Conservation (phyloP, 1,139 yeast species). For the Scheffersomyces titani region DNA sequence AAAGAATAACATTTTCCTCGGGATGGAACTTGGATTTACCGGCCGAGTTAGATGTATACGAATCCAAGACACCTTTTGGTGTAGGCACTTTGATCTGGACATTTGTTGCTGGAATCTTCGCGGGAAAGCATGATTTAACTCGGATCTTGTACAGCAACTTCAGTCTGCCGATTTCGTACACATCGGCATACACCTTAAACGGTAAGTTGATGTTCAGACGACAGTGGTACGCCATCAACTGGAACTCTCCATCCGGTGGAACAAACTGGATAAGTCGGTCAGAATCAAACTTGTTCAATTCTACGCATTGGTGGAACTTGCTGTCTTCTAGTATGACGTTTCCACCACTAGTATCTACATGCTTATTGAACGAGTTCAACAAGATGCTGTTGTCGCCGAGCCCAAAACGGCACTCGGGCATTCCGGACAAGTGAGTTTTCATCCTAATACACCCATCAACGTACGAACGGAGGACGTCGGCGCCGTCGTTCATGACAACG, state of each 20-base stretch:
- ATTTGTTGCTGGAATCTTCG: slow-evolving; percentile 64
- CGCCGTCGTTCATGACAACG: slow-evolving; percentile 61
- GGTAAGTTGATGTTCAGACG: slow-evolving; percentile 65
- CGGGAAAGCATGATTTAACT: slow-evolving; percentile 62
- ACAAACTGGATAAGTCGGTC: slow-evolving; percentile 70
- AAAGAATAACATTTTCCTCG: slow-evolving; percentile 61
- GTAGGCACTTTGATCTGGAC: slow-evolving; percentile 69
- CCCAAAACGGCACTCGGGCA: slow-evolving; percentile 68
- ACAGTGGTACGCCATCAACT: slow-evolving; percentile 74
- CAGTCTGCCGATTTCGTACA: slow-evolving; percentile 52
- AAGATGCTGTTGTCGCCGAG: slow-evolving; percentile 48
- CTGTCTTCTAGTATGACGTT: slow-evolving; percentile 70
- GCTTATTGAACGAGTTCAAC: slow-evolving; percentile 7
- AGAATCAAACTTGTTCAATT: slow-evolving; percentile 65
- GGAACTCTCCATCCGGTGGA: slow-evolving; percentile 94
- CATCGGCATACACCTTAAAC: slow-evolving; percentile 64
- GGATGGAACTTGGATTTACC: slow-evolving; percentile 74
- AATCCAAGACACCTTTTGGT: slow-evolving; percentile 61
- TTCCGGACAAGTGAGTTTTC: slow-evolving; percentile 75
- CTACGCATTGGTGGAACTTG: slow-evolving; percentile 87
- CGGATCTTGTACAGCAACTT: slow-evolving; percentile 59
- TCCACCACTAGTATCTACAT: slow-evolving; percentile 19
- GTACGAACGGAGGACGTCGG: slow-evolving; percentile 65
- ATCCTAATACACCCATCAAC: slow-evolving; percentile 77
- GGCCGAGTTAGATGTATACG: slow-evolving; percentile 49